Conservation (phyloP, 1,139 yeast genomes). For the Geotrichum phurueaensis region DNA sequence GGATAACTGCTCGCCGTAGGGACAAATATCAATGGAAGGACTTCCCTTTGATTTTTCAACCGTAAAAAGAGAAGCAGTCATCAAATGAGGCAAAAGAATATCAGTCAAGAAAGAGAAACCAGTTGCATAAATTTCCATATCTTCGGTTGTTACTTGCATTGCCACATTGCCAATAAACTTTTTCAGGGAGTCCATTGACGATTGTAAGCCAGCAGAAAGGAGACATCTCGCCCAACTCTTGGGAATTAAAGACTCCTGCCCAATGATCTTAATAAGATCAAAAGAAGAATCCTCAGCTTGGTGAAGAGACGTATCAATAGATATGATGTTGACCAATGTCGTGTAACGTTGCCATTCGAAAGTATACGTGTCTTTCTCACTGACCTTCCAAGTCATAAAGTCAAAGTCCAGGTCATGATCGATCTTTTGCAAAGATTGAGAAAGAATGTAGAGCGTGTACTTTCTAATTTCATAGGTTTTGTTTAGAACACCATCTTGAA, state of each 20-base stretch:
- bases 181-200: constrained; percentile 75
- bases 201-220: constrained; percentile 67
- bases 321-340: constrained; percentile 73
- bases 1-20: constrained; percentile 51
- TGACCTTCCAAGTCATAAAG: constrained; percentile 46
- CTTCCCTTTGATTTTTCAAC: constrained; percentile 25
- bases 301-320: constrained; percentile 78
- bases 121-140: constrained; percentile 43
- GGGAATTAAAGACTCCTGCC: constrained; percentile 49
- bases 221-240: constrained; percentile 67
- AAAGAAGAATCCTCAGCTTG: constrained; percentile 74
- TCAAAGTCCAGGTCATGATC: constrained; percentile 39
- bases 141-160: constrained; percentile 46
- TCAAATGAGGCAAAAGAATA: constrained; percentile 54
- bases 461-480: constrained; percentile 65
- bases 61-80: constrained; percentile 58
- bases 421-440: constrained; percentile 51
- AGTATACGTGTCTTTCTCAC: constrained; percentile 34
- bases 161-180: constrained; percentile 56
- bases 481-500: constrained; percentile 55
- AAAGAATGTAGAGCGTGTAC: constrained; percentile 62
- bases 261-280: constrained; percentile 56
- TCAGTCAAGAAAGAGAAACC: constrained; percentile 40
- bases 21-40: constrained; percentile 40
- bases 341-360: constrained; percentile 66